These are phyloP conservation scores for Fallopia convolvulus DNA, from an alignment of 148 eudicot genomes.

Conservation along the genomic window DNA sequence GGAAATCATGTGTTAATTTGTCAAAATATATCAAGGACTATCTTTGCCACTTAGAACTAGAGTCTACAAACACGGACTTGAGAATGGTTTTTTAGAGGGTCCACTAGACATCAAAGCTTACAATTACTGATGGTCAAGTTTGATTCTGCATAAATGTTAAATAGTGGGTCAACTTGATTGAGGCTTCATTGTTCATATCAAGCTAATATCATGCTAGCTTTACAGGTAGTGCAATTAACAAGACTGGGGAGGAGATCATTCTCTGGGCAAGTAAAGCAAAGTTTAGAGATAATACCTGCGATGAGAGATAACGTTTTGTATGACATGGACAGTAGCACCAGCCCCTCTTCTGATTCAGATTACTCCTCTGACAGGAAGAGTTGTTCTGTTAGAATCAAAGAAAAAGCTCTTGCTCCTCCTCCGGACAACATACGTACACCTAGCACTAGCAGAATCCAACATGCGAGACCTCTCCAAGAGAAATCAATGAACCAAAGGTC, in stretches of 20 bases:
- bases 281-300: constrained; percentile 29
- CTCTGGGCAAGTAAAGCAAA: constrained; percentile 31
- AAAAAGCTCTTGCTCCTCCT: constrained; percentile 9
- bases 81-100: background rate
- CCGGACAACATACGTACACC: constrained; percentile 13
- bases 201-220: background rate
- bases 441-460: constrained; percentile 20
- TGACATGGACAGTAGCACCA: constrained; percentile 73
- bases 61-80: background rate
- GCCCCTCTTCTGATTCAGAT: constrained; percentile 82
- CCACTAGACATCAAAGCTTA: background rate
- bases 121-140: background rate
- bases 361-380: constrained; percentile 20
- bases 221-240: constrained; percentile 58
- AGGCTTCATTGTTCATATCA: background rate
- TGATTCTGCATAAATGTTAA: background rate
- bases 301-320: constrained; percentile 70
- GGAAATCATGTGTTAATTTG: background rate
- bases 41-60: background rate
- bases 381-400: constrained; percentile 4
- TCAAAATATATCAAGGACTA: background rate
- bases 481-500: constrained; percentile 47
- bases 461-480: constrained; percentile 53
- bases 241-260: constrained; percentile 55
- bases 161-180: background rate